Evolutionary conservation across 768 basidiomycete species (phyloP), one percentile per base, ranked within the genome.

Genomic region (Vararia minispora): DNA sequence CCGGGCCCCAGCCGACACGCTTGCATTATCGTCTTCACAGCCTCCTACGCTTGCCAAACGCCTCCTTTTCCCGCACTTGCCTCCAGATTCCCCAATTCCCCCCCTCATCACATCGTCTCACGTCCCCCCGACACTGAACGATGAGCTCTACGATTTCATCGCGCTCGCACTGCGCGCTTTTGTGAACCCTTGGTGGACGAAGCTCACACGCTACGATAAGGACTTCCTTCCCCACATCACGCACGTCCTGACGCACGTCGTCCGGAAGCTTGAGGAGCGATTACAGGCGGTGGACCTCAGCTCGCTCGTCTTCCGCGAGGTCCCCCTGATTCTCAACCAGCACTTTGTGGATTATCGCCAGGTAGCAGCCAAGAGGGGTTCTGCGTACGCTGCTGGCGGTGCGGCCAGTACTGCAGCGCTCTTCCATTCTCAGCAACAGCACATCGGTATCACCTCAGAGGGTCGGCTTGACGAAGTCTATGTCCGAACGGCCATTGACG

Each of bases 151-250:
- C 52, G 81, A 89, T 58, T 66, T 88, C 41, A 65, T 88, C 23
- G 86, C 88, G 0, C 77, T 89, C 41, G 71, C 77, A 8, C 67
- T 91, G 17, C 71, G 87, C 24, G 85, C 85, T 5, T 82, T 69
- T 50, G 74, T 91, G 26, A 72, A 76, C 33, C 79, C 83, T 2
- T 91, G 87, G 88, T 91, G 87, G 83, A 67, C 80, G 23, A 84
- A 76, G 51, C 68, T 90, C 37, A 74, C 86, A 1, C 72, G 82
- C 42, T 84, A 85, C 45, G 87, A 90, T 70, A 85, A 74, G 52
- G 79, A 86, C 39, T 70, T 91, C 41, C 70, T 88, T 20, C 79
- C 83, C 17, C 73, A 82, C 45, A 72, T 88, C 35, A 68, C 78
- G 0, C 56, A 54, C 26, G 64, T 84, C 48, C 58, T 86, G 41